Base-by-base conservation (phyloP, 2,329 filamentous ascomycete genomes). In the Epichloe festucae region DNA sequence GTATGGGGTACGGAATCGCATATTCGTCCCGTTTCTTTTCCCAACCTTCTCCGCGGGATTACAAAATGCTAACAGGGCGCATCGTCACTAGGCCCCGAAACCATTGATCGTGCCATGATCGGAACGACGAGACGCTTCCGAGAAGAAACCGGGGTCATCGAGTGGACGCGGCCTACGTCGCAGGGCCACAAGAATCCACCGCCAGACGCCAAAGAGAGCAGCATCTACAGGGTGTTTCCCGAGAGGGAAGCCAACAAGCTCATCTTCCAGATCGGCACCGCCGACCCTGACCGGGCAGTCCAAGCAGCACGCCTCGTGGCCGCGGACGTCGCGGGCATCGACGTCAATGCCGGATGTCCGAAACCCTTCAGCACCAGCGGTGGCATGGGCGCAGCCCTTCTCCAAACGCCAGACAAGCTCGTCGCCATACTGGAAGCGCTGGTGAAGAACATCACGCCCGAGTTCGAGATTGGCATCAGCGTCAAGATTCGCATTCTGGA, bases 281-380 rank as follows among this genome's bases (percentile, higher is more conserved):
- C 89, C 10, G 83, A 86, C 53, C 89, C 93, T 0, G 82, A 85
- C 12, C 77, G 83, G 34, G 93, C 93, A 1, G 90, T 97, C 0
- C 72, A 86, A 65, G 90, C 91, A 1, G 89, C 91, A 2, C 82
- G 82, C 50, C 71, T 96, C 15, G 85, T 98, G 19, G 93, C 90
- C 0, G 78, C 73, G 12, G 89, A 97, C 67, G 93, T 98, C 3
- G 83, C 84, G 0, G 93, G 93, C 54, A 96, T 98, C 59, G 93
- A 97, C 66, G 85, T 98, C 55, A 98, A 98, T 66, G 89, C 93
- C 0, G 93, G 93, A n/a, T 98, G 93, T 64, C 93, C 93, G 0
- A 98, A 98, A 68, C 87, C 91, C 0, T 98, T 98, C 69, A 95
- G 87, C 62, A 95, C 91, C 2, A 79, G 79, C 56, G 89, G 89